Base-by-base conservation (phyloP, 1,284 basidiomycete genomes). In the Xerocomus amazonicus region DNA sequence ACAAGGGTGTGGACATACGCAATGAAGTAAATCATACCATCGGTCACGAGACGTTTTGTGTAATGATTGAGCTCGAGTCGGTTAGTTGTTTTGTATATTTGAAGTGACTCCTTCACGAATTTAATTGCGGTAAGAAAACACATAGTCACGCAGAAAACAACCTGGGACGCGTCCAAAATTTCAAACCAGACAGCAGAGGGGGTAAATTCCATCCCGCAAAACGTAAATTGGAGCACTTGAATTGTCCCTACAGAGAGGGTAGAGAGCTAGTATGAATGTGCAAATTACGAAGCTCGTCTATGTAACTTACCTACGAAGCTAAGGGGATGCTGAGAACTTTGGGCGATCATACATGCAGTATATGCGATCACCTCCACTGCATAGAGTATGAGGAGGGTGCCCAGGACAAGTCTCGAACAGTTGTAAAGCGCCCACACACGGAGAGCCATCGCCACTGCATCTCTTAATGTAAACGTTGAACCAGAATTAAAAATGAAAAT, bases 381-480 rank as follows among this genome's bases (percentile, higher is more conserved):
- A 12, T 34, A 34, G 19, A 34, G 17, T 8, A n/a, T 3, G 26
- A 56, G 36, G 17, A 56, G 44, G 13, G 41, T 17, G 14, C 23
- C 26, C 13, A 56, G 43, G 13, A 56, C 32, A 14, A 46, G 17
- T 19, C 9, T 46, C 12, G 54, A 56, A 5, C 19, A 32, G 7
- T 2, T 6, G 23, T 56, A 56, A 26, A 56, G 33, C 17, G 43
- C 46, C 46, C 54, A 56, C 14, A 46, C 40, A 9, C 46, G 54
- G n/a, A 56, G 54, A 12, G 52, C 36, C 54, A 55, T 52, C 6
- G 17, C 29, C 43, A 48, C 54, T 55, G 31, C 34, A 36, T 32
- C 19, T 13, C 6, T 28, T 13, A 27, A 27, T 10, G 28, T 47
- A 8, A 42, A 28, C n/a, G 13, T 28, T 13, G 19, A 4, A 23